Evolutionary conservation across 306 rosid species (phyloP), one percentile per base, ranked within the genome.

Genomic region (Abrus precatorius): DNA sequence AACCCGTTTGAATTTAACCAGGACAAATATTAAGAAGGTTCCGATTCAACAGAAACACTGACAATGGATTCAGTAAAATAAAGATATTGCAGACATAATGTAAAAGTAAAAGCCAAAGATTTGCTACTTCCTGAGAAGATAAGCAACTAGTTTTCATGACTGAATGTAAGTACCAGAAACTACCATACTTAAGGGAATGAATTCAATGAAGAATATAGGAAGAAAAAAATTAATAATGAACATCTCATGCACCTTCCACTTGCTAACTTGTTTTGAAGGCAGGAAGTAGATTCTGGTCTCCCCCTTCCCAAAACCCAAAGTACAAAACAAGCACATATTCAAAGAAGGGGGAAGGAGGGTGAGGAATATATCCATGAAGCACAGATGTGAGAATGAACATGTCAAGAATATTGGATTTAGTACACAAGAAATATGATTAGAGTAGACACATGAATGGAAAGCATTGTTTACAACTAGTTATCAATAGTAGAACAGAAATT

Each of bases 21-120:
- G 45, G 9, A 72, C 14, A 72, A 78, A 36, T 49, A 81, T 49
- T 63, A 81, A 78, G 47, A 43, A 61, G 75, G 60, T 30, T 41
- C 8, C 6, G 30, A 43, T 41, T 40, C 32, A 30, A n/a, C 66
- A 65, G 54, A 30, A 63, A 63, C 45, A 40, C 28, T 45, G 47
- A 33, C 28, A 44, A 59, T 33, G 44, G 54, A 44, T 49, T 69
- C 65, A 60, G 14, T 69, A 28, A 40, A 30, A 36, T 36, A 56
- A 29, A 76, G 47, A 40, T 33, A 47, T 40, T 66, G 13, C 55
- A 70, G 41, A 59, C 13, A 27, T 29, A 3, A 59, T n/a, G 65
- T 30, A 36, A 3, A 59, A 13, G 65, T 30, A 36, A n/a, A 62
- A 52, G 79, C 69, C n/a, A 82, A 27, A 60, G 38, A 32, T 50